Evolutionary conservation across 805 yeast species (phyloP).

Genomic region (Lipomyces yamanashiensis): DNA sequence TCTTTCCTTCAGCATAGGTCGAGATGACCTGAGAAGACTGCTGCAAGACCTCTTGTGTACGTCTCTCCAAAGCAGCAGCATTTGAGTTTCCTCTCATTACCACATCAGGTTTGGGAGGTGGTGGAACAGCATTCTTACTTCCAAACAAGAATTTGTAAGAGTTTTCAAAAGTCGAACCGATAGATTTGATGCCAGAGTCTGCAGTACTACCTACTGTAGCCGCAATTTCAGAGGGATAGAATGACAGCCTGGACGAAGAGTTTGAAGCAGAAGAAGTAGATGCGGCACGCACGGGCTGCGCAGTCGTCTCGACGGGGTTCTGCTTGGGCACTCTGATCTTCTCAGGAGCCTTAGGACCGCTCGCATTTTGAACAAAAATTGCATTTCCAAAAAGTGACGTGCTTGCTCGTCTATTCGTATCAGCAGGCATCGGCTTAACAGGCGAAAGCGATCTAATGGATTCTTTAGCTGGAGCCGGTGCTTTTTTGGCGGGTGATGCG

Average conservation of each 20-base stretch:
- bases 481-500: not conserved
- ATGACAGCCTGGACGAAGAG: conserved; percentile 11
- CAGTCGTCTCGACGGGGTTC: not conserved
- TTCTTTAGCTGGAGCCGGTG: not conserved
- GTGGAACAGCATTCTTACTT: not conserved
- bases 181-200: conserved; percentile 42
- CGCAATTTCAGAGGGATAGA: conserved; percentile 41
- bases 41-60: conserved; percentile 32
- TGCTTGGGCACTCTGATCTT: conserved; percentile 11
- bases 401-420: conserved; percentile 2
- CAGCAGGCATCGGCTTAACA: conserved; percentile 1
- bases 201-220: conserved; percentile 35
- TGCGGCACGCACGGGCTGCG: not conserved
- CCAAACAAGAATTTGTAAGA: conserved; percentile 44
- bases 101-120: conserved; percentile 11
- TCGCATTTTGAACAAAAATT: conserved; percentile 6
- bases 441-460: not conserved
- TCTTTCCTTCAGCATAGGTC: conserved; percentile 16
- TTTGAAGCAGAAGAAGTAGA: not conserved
- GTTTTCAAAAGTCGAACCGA: conserved; percentile 45
- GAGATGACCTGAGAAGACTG: conserved; percentile 26
- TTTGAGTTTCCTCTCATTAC: conserved; percentile 25
- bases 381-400: conserved; percentile 9
- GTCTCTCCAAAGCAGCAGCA: conserved; percentile 20
- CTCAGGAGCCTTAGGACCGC: conserved; percentile 4